Evolutionary conservation across 2,329 filamentous ascomycete genomes (phyloP), one percentile per base, ranked within the genome.

Genomic region (Exophiala alcalophila): DNA sequence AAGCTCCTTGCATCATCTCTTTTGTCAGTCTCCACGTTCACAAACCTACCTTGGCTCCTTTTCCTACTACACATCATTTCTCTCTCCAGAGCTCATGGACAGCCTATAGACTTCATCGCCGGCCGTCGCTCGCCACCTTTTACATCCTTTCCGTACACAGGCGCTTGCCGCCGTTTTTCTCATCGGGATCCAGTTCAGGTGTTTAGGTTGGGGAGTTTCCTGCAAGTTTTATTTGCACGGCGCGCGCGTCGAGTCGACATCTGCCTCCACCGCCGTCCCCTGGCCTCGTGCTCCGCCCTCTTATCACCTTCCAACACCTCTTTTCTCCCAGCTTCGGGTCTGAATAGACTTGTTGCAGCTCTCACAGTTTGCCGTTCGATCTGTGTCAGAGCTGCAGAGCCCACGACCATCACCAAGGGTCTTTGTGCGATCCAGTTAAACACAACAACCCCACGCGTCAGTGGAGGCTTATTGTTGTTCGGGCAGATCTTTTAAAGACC

Each of bases 151-250:
- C 48, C 42, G 42, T 54, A 56, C 47, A 56, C 38, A 45, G 53
- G 53, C 53, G 51, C 51, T 50, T 53, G 53, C 47, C 53, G 53
- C 53, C 49, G 31, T 39, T 46, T 49, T 53, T 52, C 15, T 39
- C 38, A 11, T 36, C 30, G 24, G n/a, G n/a, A n/a, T n/a, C 40
- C 38, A 29, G 38, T 27, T 47, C 30, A 39, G 42, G 26, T 35
- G 15, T 29, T 21, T 20, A 19, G 33, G 11, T 16, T 33, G 30
- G 38, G 42, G 21, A 32, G 25, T 31, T 37, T 47, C 26, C 24
- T 37, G 34, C 27, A 34, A 35, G 30, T 48, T n/a, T 33, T 30
- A 44, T 43, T 45, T 41, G 39, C 31, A n/a, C n/a, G 36, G 31
- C 29, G 26, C 29, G 25, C 19, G 40, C 27, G 26, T 40, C 29